phyloP scores from a whole-genome alignment of 768 basidiomycete species.

The Tricholoma sp. region DNA sequence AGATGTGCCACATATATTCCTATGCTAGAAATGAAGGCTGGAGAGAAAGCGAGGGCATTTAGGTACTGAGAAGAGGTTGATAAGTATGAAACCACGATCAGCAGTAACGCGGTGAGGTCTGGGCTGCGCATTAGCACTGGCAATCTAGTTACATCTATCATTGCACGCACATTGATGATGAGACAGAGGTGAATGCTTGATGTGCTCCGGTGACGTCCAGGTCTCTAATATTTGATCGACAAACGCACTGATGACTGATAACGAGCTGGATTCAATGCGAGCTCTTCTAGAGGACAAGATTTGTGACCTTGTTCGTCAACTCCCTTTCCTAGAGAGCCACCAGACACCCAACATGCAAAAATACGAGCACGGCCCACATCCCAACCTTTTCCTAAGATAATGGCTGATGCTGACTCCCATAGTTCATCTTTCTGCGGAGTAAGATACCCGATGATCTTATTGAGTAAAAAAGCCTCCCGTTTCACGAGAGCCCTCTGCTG shows the following conservation, averaged over 20 bases:
- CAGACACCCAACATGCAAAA: slow-evolving; percentile 67
- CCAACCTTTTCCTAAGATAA: slow-evolving; percentile 58
- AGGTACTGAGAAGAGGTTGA: slow-evolving; percentile 43
- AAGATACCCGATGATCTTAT: slow-evolving; percentile 47
- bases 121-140: not conserved
- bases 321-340: slow-evolving; percentile 21
- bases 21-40: slow-evolving; percentile 63
- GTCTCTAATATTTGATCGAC: slow-evolving; percentile 46
- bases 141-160: not conserved
- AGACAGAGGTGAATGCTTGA: slow-evolving; percentile 73
- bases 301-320: slow-evolving; percentile 26
- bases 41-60: slow-evolving; percentile 43
- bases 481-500: slow-evolving; percentile 39
- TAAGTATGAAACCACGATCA: slow-evolving; percentile 61
- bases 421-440: slow-evolving; percentile 39
- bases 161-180: slow-evolving; percentile 65
- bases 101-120: slow-evolving; percentile 74
- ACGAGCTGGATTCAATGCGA: not conserved
- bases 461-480: slow-evolving; percentile 51
- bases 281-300: not conserved
- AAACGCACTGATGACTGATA: slow-evolving; percentile 41
- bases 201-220: slow-evolving; percentile 76
- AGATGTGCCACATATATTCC: slow-evolving; percentile 74
- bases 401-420: slow-evolving; percentile 44
- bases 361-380: slow-evolving; percentile 51